Conservation (phyloP, 179 eudicot genomes). For the Beta corolliflora region DNA sequence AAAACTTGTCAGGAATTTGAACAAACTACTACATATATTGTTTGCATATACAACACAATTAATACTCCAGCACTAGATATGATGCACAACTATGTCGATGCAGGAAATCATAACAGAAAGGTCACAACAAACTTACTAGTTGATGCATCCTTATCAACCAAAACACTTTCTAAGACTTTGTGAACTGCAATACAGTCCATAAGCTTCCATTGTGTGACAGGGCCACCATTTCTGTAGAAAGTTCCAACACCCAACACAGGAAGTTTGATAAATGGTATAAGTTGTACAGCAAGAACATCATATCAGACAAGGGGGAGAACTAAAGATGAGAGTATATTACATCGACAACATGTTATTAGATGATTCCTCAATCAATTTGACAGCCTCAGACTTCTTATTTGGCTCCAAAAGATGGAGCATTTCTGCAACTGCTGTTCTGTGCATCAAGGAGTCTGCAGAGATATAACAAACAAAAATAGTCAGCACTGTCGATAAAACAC, state of each 20-base stretch:
- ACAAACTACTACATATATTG: too few species aligned
- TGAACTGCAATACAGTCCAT: constrained; percentile 79
- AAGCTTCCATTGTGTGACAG: constrained; percentile 66
- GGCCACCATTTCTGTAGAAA: constrained; percentile 55
- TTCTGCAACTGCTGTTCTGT: constrained; percentile 94
- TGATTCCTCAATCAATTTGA: constrained; percentile 71
- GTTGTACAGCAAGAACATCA: too few species aligned
- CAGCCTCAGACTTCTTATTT: constrained; percentile 68
- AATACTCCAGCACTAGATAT: background rate
- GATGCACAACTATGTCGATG: background rate
- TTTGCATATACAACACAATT: too few species aligned
- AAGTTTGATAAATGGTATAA: background rate
- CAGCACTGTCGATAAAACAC: background rate
- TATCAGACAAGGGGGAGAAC: background rate
- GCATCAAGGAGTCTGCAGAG: constrained; percentile 79
- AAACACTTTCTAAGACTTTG: constrained; percentile 54
- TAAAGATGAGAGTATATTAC: constrained; percentile 41
- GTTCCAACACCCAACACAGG: background rate
- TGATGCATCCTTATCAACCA: constrained; percentile 69
- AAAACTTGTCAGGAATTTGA: background rate
- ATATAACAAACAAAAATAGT: background rate
- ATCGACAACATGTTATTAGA: constrained; percentile 44
- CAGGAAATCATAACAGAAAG: background rate
- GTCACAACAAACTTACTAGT: constrained; percentile 52
- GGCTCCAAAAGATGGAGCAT: constrained; percentile 78